phyloP scores from a whole-genome alignment of 306 rosid species.

The Cicer arietinum region DNA sequence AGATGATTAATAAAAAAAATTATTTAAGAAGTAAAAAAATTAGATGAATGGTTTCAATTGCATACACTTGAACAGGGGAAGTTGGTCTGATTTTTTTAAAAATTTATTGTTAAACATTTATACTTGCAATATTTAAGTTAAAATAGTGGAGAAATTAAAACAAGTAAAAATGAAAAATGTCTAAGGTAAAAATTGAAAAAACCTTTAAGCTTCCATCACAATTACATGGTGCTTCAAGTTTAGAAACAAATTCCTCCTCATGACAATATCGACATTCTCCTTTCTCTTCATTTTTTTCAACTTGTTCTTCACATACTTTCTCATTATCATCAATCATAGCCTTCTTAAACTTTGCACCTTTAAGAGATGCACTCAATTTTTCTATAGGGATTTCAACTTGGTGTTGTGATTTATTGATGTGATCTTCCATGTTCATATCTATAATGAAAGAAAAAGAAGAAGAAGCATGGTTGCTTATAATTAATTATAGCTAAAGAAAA shows the following conservation, averaged over 20 bases:
- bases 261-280: slow-evolving; percentile 49
- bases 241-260: slow-evolving; percentile 37
- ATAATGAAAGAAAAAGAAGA: not conserved
- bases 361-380: not conserved
- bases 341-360: not conserved
- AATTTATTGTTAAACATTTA: too few relatives aligned
- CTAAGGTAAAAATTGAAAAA: not conserved
- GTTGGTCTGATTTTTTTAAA: too few relatives aligned
- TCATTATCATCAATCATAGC: not conserved
- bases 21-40: too few relatives aligned
- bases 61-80: too few relatives aligned
- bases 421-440: slow-evolving; percentile 13
- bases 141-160: not conserved
- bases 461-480: not conserved
- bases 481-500: not conserved
- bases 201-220: slow-evolving; percentile 51
- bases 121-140: not conserved
- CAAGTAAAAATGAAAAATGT: not conserved
- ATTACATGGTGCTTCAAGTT: slow-evolving; percentile 48
- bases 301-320: not conserved
- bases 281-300: not conserved
- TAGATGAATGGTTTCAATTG: too few relatives aligned
- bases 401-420: not conserved
- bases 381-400: slow-evolving; percentile 25
- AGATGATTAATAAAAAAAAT: too few relatives aligned